A percentile compares a stretch with the other conserved stretches of the same genome.
Conservation (phyloP, 345 rosid species). For the Crucihimalaya himalaica region DNA sequence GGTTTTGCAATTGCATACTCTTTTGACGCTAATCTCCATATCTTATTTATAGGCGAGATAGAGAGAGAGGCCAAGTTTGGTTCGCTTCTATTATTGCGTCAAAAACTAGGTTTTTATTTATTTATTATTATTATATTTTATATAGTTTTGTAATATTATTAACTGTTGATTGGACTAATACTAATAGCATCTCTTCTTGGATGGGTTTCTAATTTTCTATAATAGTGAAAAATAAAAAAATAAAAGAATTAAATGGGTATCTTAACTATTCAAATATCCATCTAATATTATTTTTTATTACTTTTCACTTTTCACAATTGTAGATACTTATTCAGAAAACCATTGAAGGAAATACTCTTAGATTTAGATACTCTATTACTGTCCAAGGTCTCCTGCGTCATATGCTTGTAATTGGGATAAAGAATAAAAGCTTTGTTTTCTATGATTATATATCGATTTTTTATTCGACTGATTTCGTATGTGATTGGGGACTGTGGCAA, state of each 20-base stretch:
- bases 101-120: conserved; percentile 30
- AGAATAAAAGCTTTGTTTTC: conserved; percentile 16
- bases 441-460: not conserved
- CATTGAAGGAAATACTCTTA: too few species aligned
- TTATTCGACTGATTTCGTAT: not conserved
- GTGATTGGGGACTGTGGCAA: not conserved
- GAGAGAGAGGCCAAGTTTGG: conserved; percentile 19
- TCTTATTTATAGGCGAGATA: conserved; percentile 38
- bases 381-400: conserved; percentile 10
- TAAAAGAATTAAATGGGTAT: too few species aligned
- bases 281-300: too few species aligned
- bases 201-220: too few species aligned
- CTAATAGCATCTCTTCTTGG: too few species aligned
- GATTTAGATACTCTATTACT: conserved; percentile 18
- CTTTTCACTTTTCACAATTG: too few species aligned
- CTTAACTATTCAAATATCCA: too few species aligned
- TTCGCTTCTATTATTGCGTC: conserved; percentile 40
- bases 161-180: too few species aligned
- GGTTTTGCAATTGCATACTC: conserved; percentile 12
- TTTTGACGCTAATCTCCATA: conserved; percentile 22
- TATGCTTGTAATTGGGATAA: conserved; percentile 26
- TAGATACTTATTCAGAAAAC: too few species aligned
- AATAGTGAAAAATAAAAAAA: too few species aligned
- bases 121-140: not conserved
- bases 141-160: not conserved